phyloP scores from a whole-genome alignment of 2,329 filamentous ascomycete species.

The Hansfordia pulvinata region DNA sequence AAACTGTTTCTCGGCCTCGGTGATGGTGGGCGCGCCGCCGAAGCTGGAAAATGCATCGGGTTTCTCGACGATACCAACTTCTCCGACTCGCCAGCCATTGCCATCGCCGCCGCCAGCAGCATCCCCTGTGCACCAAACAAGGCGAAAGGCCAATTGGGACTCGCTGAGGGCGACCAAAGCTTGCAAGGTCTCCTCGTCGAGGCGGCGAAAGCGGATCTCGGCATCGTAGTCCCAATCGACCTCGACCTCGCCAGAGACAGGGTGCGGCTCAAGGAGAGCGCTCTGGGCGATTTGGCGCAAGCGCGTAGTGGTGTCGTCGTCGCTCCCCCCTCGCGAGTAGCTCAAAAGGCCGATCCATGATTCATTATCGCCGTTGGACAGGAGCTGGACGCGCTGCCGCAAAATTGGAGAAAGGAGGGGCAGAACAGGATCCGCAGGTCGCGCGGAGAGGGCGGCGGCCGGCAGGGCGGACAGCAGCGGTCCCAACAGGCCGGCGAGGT shows the following conservation, averaged over 20 bases:
- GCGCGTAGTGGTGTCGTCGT: slow-evolving; percentile 37
- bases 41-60: slow-evolving; percentile 40
- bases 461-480: slow-evolving; percentile 47
- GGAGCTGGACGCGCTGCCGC: slow-evolving; percentile 50
- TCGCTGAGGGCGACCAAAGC: slow-evolving; percentile 47
- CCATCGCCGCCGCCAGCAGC: slow-evolving; percentile 43
- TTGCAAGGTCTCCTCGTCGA: slow-evolving; percentile 66
- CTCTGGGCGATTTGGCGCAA: slow-evolving; percentile 48
- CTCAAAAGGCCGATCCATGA: slow-evolving; percentile 58
- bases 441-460: slow-evolving; percentile 40
- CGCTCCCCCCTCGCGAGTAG: too few relatives aligned
- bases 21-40: too few relatives aligned
- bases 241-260: slow-evolving; percentile 68
- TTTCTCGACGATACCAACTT: slow-evolving; percentile 48
- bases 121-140: slow-evolving; percentile 58
- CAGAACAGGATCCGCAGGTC: slow-evolving; percentile 41
- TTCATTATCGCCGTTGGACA: slow-evolving; percentile 16
- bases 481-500: slow-evolving; percentile 33
- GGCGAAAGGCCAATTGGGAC: slow-evolving; percentile 48
- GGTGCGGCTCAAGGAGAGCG: slow-evolving; percentile 63
- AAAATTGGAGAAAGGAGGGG: slow-evolving; percentile 52
- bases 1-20: slow-evolving; percentile 42
- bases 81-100: slow-evolving; percentile 61
- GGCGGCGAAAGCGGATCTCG: slow-evolving; percentile 47
- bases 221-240: slow-evolving; percentile 55